Evolutionary conservation across 495 filamentous ascomycete genomes (phyloP).

Genomic region (Beverwykella pulmonaria): DNA sequence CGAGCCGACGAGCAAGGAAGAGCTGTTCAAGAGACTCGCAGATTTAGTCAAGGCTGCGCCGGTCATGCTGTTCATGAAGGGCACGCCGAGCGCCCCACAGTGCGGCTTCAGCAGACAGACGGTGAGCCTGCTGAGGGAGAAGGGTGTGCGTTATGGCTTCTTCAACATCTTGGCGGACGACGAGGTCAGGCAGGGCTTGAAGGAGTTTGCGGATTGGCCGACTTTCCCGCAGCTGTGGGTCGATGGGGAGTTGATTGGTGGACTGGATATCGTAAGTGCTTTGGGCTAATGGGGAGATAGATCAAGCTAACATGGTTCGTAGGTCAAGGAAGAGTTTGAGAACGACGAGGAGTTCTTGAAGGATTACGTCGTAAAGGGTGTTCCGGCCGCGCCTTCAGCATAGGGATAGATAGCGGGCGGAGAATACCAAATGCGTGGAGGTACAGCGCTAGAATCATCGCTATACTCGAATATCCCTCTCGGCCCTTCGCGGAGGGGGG

Average conservation of each 20-base stretch:
- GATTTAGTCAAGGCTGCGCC: conserved; percentile 90
- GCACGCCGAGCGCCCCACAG: conserved; percentile 86
- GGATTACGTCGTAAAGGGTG: conserved; percentile 57
- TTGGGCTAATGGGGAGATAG: background rate
- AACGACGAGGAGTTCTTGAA: conserved; percentile 75
- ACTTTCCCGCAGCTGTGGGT: conserved; percentile 93
- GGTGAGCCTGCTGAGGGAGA: conserved; percentile 81
- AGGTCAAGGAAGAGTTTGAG: conserved; percentile 65
- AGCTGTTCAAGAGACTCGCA: conserved; percentile 71
- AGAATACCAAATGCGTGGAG: background rate
- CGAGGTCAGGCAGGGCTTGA: conserved; percentile 92
- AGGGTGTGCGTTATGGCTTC: conserved; percentile 92
- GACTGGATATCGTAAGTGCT: conserved; percentile 90
- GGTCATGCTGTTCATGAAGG: conserved; percentile 97
- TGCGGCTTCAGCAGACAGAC: conserved; percentile 93
- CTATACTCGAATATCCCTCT: background rate
- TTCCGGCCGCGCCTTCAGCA: background rate
- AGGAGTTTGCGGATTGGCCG: conserved; percentile 94
- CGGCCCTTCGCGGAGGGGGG: background rate
- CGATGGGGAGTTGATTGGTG: conserved; percentile 80
- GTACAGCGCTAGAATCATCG: background rate
- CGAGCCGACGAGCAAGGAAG: conserved; percentile 66
- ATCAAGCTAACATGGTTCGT: background rate
- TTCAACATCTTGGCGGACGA: conserved; percentile 99
- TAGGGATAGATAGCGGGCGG: background rate